Conservation (phyloP, 345 rosid species). For the Arabidopsis thaliana region DNA sequence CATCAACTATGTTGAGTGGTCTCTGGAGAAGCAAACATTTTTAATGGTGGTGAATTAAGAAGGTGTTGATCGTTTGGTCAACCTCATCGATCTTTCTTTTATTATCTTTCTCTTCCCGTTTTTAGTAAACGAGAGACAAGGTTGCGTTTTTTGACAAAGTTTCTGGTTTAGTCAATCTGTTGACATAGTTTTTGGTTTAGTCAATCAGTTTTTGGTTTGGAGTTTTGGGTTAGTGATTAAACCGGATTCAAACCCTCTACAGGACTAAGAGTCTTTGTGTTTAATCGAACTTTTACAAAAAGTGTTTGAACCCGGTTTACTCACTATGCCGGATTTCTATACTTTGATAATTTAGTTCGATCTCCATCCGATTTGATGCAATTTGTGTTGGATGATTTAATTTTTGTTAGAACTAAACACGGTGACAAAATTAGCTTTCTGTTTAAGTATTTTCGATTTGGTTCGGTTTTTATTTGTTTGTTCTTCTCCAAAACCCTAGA, state of each 20-base stretch:
- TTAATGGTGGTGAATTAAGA: slow-evolving; percentile 20
- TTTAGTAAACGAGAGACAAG: slow-evolving; percentile 20
- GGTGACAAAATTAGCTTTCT: too few relatives aligned
- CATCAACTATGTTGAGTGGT: slow-evolving; percentile 27
- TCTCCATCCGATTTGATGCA: too few relatives aligned
- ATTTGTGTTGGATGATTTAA: too few relatives aligned
- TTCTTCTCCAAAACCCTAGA: background rate
- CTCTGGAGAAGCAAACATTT: slow-evolving; percentile 14
- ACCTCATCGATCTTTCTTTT: slow-evolving; percentile 19
- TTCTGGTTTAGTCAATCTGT: background rate
- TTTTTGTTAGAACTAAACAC: too few relatives aligned
- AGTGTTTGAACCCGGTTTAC: too few relatives aligned
- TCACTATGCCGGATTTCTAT: too few relatives aligned
- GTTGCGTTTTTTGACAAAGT: background rate
- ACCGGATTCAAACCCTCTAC: too few relatives aligned
- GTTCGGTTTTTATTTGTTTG: background rate
- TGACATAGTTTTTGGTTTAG: background rate
- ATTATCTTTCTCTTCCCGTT: slow-evolving; percentile 15
- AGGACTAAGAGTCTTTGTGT: too few relatives aligned
- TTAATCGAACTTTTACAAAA: too few relatives aligned
- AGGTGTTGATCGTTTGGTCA: slow-evolving; percentile 22
- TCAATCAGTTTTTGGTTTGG: background rate
- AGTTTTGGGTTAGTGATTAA: too few relatives aligned
- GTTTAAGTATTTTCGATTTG: background rate
- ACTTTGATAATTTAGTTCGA: too few relatives aligned